Base-by-base conservation (phyloP, 768 basidiomycete species). In the Boletus pseudopeckii region DNA sequence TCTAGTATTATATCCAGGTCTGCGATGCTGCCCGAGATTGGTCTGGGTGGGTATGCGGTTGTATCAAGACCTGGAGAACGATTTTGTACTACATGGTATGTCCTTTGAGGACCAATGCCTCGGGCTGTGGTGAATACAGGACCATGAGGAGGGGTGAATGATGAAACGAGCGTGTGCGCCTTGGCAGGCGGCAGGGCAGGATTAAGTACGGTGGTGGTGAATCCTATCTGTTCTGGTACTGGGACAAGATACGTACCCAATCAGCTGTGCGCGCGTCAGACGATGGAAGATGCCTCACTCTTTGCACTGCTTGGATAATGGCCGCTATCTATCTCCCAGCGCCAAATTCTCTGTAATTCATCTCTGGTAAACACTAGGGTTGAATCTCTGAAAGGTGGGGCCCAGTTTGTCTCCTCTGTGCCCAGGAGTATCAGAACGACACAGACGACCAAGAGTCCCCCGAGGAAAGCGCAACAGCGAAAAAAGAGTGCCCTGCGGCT, bases 261-360 rank as follows among this genome's bases (percentile, higher is more conserved):
- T 39, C 50, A 49, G 36, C 42, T 20, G 41, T n/a, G 34, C 7
- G 44, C 48, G 55, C 37, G 36, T 43, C 49, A 71, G 20, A 37
- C 3, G 28, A 56, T 9, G 9, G 5, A 24, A 33, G 14, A 45
- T 33, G 42, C 75, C 89, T 66, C 71, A 90, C 90, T 81, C 46
- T 78, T 77, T 47, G 80, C 76, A 45, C 73, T 75, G 66, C 87
- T 90, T 22, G 94, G 93, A 73, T 88, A 89, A 72, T 95, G 92
- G 7, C 93, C 94, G 59, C 89, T 88, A 39, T 84, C 80, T 52
- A 97, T 79, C 75, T 96, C 94, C 93, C 93, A 97, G 56, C 83
- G 80, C 93, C 94, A 97, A 66, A 98, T 88, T 66, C 82, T 78
- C 68, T 88, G 87, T 30, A 95, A 69, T 63, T 94, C 88, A 39